Conservation (phyloP, 208 protist species). For the Tritrichomonas musculus region DNA sequence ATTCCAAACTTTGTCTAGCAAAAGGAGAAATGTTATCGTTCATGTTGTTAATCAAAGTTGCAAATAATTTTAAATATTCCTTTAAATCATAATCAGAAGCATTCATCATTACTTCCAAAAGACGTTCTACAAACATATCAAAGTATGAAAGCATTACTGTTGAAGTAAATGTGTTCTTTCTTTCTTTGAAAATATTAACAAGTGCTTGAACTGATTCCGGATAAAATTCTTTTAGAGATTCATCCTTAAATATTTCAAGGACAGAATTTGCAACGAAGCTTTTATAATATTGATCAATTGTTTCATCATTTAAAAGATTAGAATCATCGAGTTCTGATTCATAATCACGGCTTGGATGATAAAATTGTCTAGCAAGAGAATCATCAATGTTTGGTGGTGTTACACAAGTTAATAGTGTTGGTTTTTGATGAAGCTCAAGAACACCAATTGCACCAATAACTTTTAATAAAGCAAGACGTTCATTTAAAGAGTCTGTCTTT, state of each 20-base stretch:
- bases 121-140: neutral
- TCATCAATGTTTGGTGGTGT: neutral
- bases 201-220: neutral
- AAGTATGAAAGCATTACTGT: neutral
- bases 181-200: neutral
- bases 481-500: neutral
- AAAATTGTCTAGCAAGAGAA: neutral
- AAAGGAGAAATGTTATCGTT: neutral
- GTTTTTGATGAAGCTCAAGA: neutral
- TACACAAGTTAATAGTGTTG: neutral
- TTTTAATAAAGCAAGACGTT: neutral
- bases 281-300: neutral
- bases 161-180: too few relatives aligned
- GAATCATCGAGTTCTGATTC: neutral
- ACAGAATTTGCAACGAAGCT: neutral
- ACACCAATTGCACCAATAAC: constrained; percentile 13
- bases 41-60: neutral
- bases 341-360: neutral
- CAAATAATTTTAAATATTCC: neutral
- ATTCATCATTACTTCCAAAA: neutral
- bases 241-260: neutral
- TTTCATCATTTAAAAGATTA: neutral
- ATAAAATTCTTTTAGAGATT: neutral
- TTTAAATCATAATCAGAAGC: neutral
- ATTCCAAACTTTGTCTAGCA: neutral